phyloP scores from a whole-genome alignment of 306 rosid species.

The Castanea crenata region DNA sequence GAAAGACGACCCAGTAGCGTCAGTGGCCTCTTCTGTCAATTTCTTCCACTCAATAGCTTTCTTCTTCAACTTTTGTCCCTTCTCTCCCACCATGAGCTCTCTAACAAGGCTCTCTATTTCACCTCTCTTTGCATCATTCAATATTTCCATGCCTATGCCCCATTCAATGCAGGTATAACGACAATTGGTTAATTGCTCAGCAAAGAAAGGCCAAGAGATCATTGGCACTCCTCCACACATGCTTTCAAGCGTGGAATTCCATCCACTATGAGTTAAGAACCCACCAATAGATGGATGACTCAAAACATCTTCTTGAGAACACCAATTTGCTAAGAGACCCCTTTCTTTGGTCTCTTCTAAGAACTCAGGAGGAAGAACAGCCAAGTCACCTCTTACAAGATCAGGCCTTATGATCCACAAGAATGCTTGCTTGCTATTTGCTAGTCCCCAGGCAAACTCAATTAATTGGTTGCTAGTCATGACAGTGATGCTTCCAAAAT shows the following conservation, averaged over 20 bases:
- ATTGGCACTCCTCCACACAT: conserved; percentile 57
- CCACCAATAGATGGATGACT: conserved; percentile 55
- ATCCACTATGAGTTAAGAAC: conserved; percentile 66
- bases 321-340: conserved; percentile 53
- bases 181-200: conserved; percentile 71
- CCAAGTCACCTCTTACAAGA: conserved; percentile 34
- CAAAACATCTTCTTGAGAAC: conserved; percentile 63
- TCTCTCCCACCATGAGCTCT: conserved; percentile 60
- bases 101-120: conserved; percentile 41
- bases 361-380: conserved; percentile 40
- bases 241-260: conserved; percentile 81
- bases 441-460: conserved; percentile 81
- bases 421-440: conserved; percentile 43
- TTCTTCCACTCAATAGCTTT: conserved; percentile 50
- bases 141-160: conserved; percentile 73
- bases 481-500: conserved; percentile 68
- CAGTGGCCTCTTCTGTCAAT: conserved; percentile 30
- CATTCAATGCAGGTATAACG: conserved; percentile 48
- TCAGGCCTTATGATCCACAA: conserved; percentile 67
- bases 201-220: conserved; percentile 77
- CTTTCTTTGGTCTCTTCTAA: conserved; percentile 30
- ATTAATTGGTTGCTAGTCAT: conserved; percentile 47
- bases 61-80: conserved; percentile 47
- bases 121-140: conserved; percentile 36
- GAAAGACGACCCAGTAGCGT: conserved; percentile 35